These are phyloP conservation scores for Naganishia liquefaciens DNA, from an alignment of 1,284 basidiomycete species.

Conservation along the genomic window DNA sequence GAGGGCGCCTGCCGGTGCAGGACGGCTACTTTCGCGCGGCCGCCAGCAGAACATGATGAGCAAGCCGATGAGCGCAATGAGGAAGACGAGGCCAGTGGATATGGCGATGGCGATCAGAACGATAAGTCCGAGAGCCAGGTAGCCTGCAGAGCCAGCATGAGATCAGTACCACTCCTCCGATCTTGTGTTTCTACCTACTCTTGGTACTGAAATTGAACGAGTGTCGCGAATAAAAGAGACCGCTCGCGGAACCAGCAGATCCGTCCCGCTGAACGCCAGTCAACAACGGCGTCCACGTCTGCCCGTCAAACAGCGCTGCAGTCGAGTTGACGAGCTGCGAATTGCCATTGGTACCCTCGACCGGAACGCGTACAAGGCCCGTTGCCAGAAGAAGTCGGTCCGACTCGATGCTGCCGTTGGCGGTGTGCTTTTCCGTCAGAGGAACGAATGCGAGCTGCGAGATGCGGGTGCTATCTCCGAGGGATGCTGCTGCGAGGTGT, in stretches of 20 bases:
- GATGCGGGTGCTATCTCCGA: constrained; percentile 56
- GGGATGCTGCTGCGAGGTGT: constrained; percentile 34
- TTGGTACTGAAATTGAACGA: constrained; percentile 71
- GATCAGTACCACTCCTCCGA: constrained; percentile 12
- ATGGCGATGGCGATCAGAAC: constrained; percentile 98
- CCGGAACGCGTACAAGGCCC: constrained; percentile 67
- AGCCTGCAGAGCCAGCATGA: constrained; percentile 58
- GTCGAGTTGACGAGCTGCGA: constrained; percentile 70
- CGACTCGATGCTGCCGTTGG: constrained; percentile 66
- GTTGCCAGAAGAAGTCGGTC: constrained; percentile 91
- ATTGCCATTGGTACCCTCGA: background rate
- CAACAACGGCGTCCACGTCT: constrained; percentile 79
- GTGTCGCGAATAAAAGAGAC: constrained; percentile 76
- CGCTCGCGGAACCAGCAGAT: constrained; percentile 69
- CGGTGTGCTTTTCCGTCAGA: constrained; percentile 68
- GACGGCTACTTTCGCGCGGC: constrained; percentile 54
- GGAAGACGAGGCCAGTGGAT: constrained; percentile 88
- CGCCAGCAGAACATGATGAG: constrained; percentile 78
- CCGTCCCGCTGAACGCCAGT: constrained; percentile 69
- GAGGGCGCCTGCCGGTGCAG: constrained; percentile 29
- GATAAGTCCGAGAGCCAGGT: constrained; percentile 86
- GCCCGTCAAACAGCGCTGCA: constrained; percentile 83
- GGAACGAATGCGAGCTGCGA: constrained; percentile 89
- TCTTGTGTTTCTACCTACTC: constrained; percentile 59
- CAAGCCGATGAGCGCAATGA: constrained; percentile 82